Evolutionary conservation across 2,329 filamentous ascomycete species (phyloP).

Genomic region (Triangularia verruculosa): DNA sequence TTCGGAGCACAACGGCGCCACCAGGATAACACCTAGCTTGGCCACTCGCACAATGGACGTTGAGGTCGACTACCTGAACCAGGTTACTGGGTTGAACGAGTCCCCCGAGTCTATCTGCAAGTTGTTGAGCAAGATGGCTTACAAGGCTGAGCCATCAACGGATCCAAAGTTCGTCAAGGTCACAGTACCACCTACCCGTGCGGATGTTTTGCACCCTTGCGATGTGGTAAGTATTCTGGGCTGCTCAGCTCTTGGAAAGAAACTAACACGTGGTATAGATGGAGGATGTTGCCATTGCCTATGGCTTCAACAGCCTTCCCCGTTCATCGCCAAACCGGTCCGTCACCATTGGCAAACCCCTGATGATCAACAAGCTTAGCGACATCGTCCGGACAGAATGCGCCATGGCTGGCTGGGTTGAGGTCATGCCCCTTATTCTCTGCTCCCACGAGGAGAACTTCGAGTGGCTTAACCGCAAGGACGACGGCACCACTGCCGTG

Average conservation of each 20-base stretch:
- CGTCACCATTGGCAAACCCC: slow-evolving; percentile 79
- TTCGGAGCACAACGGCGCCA: slow-evolving; percentile 85
- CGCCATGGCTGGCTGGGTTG: slow-evolving; percentile 92
- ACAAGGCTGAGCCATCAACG: slow-evolving; percentile 71
- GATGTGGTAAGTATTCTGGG: slow-evolving; percentile 57
- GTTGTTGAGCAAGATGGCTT: slow-evolving; percentile 85
- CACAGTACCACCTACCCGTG: slow-evolving; percentile 80
- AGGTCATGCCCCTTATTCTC: slow-evolving; percentile 93
- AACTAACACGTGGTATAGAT: slow-evolving; percentile 48
- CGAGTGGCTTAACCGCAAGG: slow-evolving; percentile 84
- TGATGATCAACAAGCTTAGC: slow-evolving; percentile 88
- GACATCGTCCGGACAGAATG: slow-evolving; percentile 88
- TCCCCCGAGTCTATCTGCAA: slow-evolving; percentile 72
- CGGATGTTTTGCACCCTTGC: slow-evolving; percentile 92
- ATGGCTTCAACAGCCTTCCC: slow-evolving; percentile 95
- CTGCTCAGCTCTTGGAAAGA: neutral
- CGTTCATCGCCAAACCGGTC: slow-evolving; percentile 82
- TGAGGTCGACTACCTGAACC: slow-evolving; percentile 90
- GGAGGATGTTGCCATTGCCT: slow-evolving; percentile 95
- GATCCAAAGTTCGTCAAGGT: slow-evolving; percentile 71
- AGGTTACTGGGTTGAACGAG: slow-evolving; percentile 79
- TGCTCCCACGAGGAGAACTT: slow-evolving; percentile 99
- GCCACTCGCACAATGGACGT: slow-evolving; percentile 73
- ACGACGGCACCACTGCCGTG: slow-evolving; percentile 79
- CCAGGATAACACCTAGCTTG: slow-evolving; percentile 76